Base-by-base conservation (phyloP, 192 early-diverging fungal genomes). In the Dissophora globulifera region DNA sequence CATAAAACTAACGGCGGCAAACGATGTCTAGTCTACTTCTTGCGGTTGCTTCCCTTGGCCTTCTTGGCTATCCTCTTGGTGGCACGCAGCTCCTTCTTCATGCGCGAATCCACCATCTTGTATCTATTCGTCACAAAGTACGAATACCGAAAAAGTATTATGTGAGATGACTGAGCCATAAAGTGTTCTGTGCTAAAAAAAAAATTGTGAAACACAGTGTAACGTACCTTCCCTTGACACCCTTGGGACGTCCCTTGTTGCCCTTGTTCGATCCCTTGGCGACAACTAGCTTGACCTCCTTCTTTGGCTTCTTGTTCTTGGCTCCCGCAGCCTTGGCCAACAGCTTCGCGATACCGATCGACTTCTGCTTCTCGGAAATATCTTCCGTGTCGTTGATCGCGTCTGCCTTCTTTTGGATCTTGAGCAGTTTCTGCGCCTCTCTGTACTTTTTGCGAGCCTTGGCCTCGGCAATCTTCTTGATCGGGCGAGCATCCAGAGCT, bases 391-490 rank as follows among this genome's bases (percentile, higher is more conserved):
- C 91, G 53, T 89, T 89, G 50, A 97, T 87, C 25, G 84, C 87
- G 49, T 88, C 89, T 15, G 97, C 93, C 85, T 98, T 97, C 83
- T 93, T 93, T 71, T 92, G 88, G 56, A 94, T 82, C 70, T 93
- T 93, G 50, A 88, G 88, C 20, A 98, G 56, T 38, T 90, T 88
- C 67, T 92, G 88, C 23, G 87, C 78, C 1, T 87, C 87, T 58
- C 79, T 81, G 47, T 53, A 54, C 90, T 97, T 94, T 86, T 99
- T 97, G 51, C 98, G 86, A 43, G 93, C 95, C 82, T 96, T 98
- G 46, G 98, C 98, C 84, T 99, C 98, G 11, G 95, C 96, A 33
- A 99, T 91, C 88, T 98, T 99, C 81, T 99, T 99, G 81, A 99
- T 99, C 20, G 98, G 96, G 23, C 96, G 92, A 4, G 95, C 98